Base-by-base conservation (phyloP, 257 asterid species). In the Coffea eugenioides region DNA sequence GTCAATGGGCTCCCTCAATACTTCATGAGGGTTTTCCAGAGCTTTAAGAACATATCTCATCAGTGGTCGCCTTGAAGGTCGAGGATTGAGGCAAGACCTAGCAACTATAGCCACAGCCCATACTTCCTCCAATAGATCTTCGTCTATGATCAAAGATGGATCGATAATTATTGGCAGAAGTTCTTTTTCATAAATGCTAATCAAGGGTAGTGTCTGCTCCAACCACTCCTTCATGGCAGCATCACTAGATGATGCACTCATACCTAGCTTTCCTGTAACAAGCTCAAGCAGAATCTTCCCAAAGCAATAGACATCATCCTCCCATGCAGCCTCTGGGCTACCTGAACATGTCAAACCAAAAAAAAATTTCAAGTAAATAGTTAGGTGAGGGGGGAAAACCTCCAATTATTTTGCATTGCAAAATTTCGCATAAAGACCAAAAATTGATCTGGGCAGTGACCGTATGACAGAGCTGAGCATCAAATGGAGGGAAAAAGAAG, bases 11-110 rank as follows among this genome's bases (percentile, higher is more conserved):
- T 31, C 34, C 34, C 34, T 31, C 34, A 31, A 31, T 31, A 31
- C 34, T 31, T 31, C 34, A 31, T 31, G 34, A 31, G 34, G 34
- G 34, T 31, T 90, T 74, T 92, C 95, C 57, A 92, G 56, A 20
- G 96, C 97, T 82, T 90, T 91, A 23, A 94, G 94, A 20, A 91
- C 82, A 79, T 88, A 87, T 3, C 89, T 81, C 93, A 91, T 94
- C 39, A 84, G 62, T 13, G 97, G 98, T 56, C 36, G 69, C 39
- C 3, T 31, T 15, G 8, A 18, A 39, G 52, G 52, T 23, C 4
- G 41, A 54, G 74, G 52, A 67, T 36, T 36, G 48, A 67, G 48
- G 16, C 71, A 67, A 8, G 48, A 4, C 71, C 16, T 67, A 48
- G 71, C 71, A 15, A 67, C 43, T 4, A 67, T 15, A 34, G 71